Percentiles rank a stretch among this genome's conserved stretches.
These are phyloP conservation scores for Mycosarcoma maydis DNA, from an alignment of 1,284 basidiomycete genomes.

Conservation along the genomic window DNA sequence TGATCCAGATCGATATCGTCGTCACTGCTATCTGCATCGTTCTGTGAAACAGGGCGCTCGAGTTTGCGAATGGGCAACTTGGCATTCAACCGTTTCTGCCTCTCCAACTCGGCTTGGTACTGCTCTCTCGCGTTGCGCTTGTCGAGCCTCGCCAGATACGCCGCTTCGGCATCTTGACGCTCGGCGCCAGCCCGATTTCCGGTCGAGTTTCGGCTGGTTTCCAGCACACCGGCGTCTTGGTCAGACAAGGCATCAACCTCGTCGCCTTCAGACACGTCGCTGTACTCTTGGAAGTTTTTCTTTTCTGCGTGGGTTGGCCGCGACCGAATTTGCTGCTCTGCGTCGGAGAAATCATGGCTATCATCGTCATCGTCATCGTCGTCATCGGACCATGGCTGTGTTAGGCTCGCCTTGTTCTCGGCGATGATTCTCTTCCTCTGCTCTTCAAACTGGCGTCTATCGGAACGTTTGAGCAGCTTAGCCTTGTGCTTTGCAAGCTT, in stretches of 20 bases:
- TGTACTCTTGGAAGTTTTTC: constrained; percentile 41
- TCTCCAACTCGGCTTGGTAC: constrained; percentile 22
- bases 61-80: constrained; percentile 34
- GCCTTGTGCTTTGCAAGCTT: constrained; percentile 42
- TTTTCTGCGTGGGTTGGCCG: constrained; percentile 18
- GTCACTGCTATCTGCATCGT: constrained; percentile 12
- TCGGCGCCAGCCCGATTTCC: not conserved
- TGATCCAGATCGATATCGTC: constrained; percentile 13
- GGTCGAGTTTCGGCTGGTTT: constrained; percentile 13
- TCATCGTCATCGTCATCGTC: constrained; percentile 71
- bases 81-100: constrained; percentile 36
- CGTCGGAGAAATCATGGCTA: constrained; percentile 31
- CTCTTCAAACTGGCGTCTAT: constrained; percentile 31
- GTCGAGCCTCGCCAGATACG: constrained; percentile 36
- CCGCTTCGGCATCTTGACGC: constrained; percentile 47
- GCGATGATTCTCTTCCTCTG: constrained; percentile 2
- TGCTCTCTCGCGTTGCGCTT: constrained; percentile 43
- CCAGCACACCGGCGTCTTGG: constrained; percentile 2
- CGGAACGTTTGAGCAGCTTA: constrained; percentile 26
- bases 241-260: constrained; percentile 27
- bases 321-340: not conserved
- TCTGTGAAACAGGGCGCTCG: constrained; percentile 4
- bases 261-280: constrained; percentile 45
- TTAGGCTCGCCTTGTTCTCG: no score
- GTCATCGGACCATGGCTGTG: not conserved